phyloP scores from a whole-genome alignment of 1,139 yeast genomes.

The Scheffersomyces cryptocercus region DNA sequence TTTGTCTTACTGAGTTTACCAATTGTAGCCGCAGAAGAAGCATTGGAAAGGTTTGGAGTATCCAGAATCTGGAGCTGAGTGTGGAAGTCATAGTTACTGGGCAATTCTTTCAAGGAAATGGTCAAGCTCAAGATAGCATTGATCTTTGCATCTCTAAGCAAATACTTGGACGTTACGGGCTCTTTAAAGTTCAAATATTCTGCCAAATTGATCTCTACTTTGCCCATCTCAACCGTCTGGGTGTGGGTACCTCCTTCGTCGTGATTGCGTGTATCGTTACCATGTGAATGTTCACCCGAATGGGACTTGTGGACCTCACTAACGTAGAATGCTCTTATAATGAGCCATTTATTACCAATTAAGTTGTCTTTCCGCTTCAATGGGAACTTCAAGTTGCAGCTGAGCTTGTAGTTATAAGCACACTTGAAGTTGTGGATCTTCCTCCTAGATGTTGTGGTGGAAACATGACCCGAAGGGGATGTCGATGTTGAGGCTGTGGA shows the following conservation, averaged over 20 bases:
- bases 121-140: constrained; percentile 69
- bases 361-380: constrained; percentile 36
- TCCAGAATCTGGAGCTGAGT: constrained; percentile 42
- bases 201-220: constrained; percentile 64
- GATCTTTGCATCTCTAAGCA: constrained; percentile 75
- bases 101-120: constrained; percentile 40
- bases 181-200: constrained; percentile 66
- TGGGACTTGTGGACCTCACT: constrained; percentile 25
- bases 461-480: constrained; percentile 27
- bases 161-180: constrained; percentile 57
- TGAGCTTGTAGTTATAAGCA: constrained; percentile 36
- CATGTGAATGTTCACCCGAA: constrained; percentile 4
- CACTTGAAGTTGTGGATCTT: constrained; percentile 47
- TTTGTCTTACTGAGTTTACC: constrained; percentile 1
- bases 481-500: constrained; percentile 3
- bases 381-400: constrained; percentile 44
- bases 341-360: constrained; percentile 39
- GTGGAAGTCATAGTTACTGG: constrained; percentile 44
- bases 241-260: constrained; percentile 10
- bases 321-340: constrained; percentile 36
- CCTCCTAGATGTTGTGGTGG: constrained; percentile 34
- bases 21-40: not conserved
- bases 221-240: constrained; percentile 55
- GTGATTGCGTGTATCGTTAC: constrained; percentile 33
- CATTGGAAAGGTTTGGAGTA: constrained; percentile 6